phyloP scores from a whole-genome alignment of 1,284 basidiomycete genomes.

The Psilocybe mexicana region DNA sequence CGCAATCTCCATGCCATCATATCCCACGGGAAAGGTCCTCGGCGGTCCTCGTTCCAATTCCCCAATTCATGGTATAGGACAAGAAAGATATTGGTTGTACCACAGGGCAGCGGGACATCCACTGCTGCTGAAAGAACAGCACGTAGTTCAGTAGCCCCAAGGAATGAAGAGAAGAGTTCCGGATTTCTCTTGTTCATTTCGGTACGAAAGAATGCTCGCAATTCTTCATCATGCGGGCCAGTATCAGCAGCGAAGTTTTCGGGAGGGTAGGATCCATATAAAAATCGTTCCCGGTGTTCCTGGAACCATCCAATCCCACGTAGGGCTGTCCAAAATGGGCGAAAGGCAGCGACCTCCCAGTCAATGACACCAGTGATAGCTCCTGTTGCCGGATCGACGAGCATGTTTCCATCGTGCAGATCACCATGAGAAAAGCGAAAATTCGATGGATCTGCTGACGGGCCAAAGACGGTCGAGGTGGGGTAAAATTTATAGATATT shows the following conservation, averaged over 20 bases:
- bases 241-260: slow-evolving; percentile 14
- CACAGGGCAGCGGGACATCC: no score
- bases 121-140: no score
- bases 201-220: slow-evolving; percentile 16
- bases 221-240: slow-evolving; percentile 3
- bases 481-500: no score
- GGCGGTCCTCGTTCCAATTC: no score
- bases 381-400: slow-evolving; percentile 15
- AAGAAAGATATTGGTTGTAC: no score
- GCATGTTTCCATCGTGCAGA: slow-evolving; percentile 14
- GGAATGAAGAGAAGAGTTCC: slow-evolving; percentile 12
- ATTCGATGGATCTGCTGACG: not conserved
- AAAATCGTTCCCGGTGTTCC: slow-evolving; percentile 7
- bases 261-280: slow-evolving; percentile 5
- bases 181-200: slow-evolving; percentile 12
- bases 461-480: not conserved
- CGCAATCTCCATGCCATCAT: no score
- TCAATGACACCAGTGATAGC: slow-evolving; percentile 17
- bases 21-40: no score
- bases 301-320: slow-evolving; percentile 13
- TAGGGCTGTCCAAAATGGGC: slow-evolving; percentile 5
- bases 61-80: no score
- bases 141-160: not conserved
- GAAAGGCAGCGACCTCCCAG: slow-evolving; percentile 13
- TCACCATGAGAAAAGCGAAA: slow-evolving; percentile 18